phyloP scores from a whole-genome alignment of 495 filamentous ascomycete genomes.

The Achaetomiella virescens region DNA sequence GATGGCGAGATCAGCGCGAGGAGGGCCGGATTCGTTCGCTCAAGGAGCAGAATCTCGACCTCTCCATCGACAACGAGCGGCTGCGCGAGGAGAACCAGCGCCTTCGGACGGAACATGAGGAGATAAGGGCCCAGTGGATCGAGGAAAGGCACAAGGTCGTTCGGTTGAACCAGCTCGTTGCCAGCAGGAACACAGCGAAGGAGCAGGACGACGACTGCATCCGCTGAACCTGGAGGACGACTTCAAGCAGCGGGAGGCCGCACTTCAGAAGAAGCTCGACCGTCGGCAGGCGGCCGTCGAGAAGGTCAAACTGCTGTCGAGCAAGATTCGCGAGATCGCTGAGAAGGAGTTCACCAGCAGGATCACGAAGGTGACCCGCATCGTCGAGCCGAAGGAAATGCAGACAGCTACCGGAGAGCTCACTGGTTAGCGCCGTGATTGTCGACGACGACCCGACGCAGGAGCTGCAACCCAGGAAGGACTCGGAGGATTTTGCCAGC shows the following conservation, averaged over 20 bases:
- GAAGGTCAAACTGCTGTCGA: constrained; percentile 30
- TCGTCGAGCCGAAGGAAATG: constrained; percentile 29
- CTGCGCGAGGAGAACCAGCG: constrained; percentile 28
- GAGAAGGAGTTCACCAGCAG: constrained; percentile 30
- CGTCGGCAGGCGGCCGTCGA: constrained; percentile 30
- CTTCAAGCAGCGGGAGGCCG: constrained; percentile 30
- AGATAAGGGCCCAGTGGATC: constrained; percentile 23
- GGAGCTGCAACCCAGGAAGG: constrained; percentile 38
- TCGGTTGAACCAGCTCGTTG: constrained; percentile 27
- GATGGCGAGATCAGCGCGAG: constrained; percentile 22
- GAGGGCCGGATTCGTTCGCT: constrained; percentile 25
- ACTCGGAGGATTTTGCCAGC: constrained; percentile 38
- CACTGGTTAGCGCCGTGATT: constrained; percentile 22
- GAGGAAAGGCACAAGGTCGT: constrained; percentile 26
- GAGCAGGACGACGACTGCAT: constrained; percentile 28
- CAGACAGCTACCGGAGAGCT: constrained; percentile 19
- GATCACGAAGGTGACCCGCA: constrained; percentile 30
- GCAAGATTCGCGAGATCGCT: constrained; percentile 29
- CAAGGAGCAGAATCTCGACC: constrained; percentile 32
- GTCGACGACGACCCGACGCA: constrained; percentile 39
- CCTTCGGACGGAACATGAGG: constrained; percentile 24
- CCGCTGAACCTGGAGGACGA: constrained; percentile 27
- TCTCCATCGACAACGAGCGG: constrained; percentile 29
- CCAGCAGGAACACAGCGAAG: constrained; percentile 19
- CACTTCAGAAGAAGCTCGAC: constrained; percentile 29